phyloP scores from a whole-genome alignment of 805 yeast genomes.

The Metschnikowia baotianmanensis region DNA sequence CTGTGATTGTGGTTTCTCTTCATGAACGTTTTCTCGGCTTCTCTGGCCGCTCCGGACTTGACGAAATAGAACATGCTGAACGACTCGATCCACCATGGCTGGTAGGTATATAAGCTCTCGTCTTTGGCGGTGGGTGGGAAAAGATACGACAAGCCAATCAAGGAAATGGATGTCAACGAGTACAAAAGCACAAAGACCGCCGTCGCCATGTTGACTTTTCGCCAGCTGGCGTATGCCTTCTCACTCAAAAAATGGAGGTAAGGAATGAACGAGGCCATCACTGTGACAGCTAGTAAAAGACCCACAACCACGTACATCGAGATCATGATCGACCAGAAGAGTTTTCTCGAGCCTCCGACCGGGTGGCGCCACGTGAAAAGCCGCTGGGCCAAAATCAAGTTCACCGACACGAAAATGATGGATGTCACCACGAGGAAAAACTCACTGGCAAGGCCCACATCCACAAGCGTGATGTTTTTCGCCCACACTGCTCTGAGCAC shows the following conservation, averaged over 20 bases:
- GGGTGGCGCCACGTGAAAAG: conserved; percentile 28
- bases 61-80: conserved; percentile 60
- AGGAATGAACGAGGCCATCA: conserved; percentile 19
- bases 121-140: conserved; percentile 54
- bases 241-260: conserved; percentile 17
- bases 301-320: conserved; percentile 18
- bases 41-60: conserved; percentile 47
- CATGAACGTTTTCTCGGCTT: conserved; percentile 48
- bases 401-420: conserved; percentile 19
- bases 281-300: conserved; percentile 17
- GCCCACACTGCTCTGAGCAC: conserved; percentile 20
- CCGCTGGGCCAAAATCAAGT: conserved; percentile 25
- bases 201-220: conserved; percentile 29
- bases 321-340: conserved; percentile 23
- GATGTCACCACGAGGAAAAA: conserved; percentile 20
- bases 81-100: conserved; percentile 77
- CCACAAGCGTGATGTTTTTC: conserved; percentile 14
- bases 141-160: conserved; percentile 51
- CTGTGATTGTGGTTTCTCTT: conserved; percentile 46
- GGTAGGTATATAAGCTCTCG: conserved; percentile 54
- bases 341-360: conserved; percentile 23
- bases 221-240: conserved; percentile 20
- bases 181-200: conserved; percentile 39
- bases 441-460: conserved; percentile 19
- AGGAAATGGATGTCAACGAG: conserved; percentile 49